These are phyloP conservation scores for Keithomyces neogunnii DNA, from an alignment of 2,329 filamentous ascomycete species.

Conservation along the genomic window DNA sequence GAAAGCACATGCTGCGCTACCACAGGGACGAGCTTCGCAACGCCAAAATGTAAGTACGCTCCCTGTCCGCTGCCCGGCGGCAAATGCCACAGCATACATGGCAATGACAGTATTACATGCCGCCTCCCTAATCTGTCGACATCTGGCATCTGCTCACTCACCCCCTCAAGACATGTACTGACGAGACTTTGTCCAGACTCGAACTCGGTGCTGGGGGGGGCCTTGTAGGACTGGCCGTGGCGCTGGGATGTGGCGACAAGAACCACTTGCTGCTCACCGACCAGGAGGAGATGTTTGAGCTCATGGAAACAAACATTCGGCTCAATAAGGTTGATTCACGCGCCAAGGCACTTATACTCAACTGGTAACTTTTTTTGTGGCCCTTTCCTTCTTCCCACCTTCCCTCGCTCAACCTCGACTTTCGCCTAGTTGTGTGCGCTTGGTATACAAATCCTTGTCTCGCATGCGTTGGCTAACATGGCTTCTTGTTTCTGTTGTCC, in stretches of 20 bases:
- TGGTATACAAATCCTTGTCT: neutral
- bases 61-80: neutral
- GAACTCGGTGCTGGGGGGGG: constrained; percentile 91
- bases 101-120: no score
- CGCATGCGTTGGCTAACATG: neutral
- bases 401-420: neutral
- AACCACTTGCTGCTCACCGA: constrained; percentile 72
- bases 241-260: constrained; percentile 43
- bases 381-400: neutral
- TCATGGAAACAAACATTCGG: constrained; percentile 83
- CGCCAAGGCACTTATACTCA: constrained; percentile 62
- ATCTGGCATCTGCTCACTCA: neutral
- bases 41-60: constrained; percentile 61
- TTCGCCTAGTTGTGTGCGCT: neutral
- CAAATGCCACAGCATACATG: no score
- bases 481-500: neutral
- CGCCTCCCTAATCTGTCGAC: neutral
- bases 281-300: constrained; percentile 71
- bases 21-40: constrained; percentile 53
- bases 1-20: constrained; percentile 75
- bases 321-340: constrained; percentile 62
- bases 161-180: neutral
- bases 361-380: constrained; percentile 51
- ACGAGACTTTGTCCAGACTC: constrained; percentile 44
- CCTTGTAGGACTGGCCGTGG: constrained; percentile 63